Percentiles rank a stretch among this genome's conserved stretches.
Evolutionary conservation across 768 basidiomycete genomes (phyloP).

Genomic region (Lactifluus subvellereus): DNA sequence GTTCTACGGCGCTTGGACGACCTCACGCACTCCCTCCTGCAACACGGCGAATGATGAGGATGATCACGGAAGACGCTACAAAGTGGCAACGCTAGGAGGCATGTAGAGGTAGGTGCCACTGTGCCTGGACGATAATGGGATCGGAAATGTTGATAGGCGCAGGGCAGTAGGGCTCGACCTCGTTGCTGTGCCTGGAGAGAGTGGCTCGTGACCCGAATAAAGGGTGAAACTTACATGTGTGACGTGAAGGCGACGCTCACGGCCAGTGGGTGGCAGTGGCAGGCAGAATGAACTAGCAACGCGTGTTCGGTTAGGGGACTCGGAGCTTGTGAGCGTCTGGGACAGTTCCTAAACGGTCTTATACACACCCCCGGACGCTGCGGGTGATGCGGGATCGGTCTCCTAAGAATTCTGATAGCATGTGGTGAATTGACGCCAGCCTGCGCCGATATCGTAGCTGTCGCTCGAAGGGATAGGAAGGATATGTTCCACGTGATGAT

Average conservation of each 20-base stretch:
- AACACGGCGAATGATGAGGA: neutral
- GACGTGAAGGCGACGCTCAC: neutral
- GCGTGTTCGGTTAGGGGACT: neutral
- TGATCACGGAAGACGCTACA: neutral
- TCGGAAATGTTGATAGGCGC: neutral
- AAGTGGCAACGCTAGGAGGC: neutral
- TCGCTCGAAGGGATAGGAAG: too few species aligned
- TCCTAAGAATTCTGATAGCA: neutral
- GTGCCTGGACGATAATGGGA: too few species aligned
- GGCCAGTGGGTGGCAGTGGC: neutral
- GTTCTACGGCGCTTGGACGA: neutral
- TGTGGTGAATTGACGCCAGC: too few species aligned
- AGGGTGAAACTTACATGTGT: neutral
- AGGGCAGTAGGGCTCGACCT: neutral
- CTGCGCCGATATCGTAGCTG: too few species aligned
- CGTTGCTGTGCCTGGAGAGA: neutral
- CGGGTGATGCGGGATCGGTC: neutral
- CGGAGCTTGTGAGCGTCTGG: neutral
- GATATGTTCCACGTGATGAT: neutral
- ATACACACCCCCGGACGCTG: neutral
- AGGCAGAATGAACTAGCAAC: neutral
- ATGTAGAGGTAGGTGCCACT: neutral
- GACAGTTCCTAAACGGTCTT: too few species aligned
- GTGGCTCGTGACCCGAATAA: neutral
- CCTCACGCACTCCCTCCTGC: neutral